These are phyloP conservation scores for Mucor circinelloides DNA, from an alignment of 371 early-diverging fungal genomes.

Conservation along the genomic window DNA sequence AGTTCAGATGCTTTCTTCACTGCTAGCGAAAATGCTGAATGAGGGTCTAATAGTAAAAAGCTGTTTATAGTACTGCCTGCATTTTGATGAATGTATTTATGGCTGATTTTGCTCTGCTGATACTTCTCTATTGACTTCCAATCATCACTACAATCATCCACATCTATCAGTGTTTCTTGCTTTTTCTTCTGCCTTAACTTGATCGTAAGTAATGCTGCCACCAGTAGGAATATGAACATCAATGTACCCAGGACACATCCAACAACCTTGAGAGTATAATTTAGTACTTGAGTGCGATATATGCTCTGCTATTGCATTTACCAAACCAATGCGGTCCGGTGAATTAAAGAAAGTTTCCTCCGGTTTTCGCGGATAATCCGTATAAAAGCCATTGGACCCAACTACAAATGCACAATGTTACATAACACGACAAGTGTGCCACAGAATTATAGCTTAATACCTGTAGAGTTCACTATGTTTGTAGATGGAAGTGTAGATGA, in stretches of 20 bases:
- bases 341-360: background rate
- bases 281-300: background rate
- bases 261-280: background rate
- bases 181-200: background rate
- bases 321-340: constrained; percentile 1
- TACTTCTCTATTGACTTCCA: background rate
- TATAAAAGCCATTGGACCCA: background rate
- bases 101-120: background rate
- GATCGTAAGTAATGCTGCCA: background rate
- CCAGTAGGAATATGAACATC: background rate
- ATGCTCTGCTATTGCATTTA: background rate
- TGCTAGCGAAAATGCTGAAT: constrained; percentile 11
- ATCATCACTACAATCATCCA: background rate
- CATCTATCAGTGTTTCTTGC: background rate
- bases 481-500: background rate
- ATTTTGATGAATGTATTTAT: background rate
- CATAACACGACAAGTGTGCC: background rate
- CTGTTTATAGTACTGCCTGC: background rate
- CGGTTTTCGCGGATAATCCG: background rate
- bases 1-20: constrained; percentile 14
- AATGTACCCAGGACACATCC: background rate
- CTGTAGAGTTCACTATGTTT: background rate
- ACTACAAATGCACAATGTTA: background rate
- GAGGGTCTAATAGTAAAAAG: background rate
- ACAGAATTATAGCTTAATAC: background rate